These are phyloP conservation scores for Lumnitzera littorea DNA, from an alignment of 345 rosid genomes.

Conservation along the genomic window DNA sequence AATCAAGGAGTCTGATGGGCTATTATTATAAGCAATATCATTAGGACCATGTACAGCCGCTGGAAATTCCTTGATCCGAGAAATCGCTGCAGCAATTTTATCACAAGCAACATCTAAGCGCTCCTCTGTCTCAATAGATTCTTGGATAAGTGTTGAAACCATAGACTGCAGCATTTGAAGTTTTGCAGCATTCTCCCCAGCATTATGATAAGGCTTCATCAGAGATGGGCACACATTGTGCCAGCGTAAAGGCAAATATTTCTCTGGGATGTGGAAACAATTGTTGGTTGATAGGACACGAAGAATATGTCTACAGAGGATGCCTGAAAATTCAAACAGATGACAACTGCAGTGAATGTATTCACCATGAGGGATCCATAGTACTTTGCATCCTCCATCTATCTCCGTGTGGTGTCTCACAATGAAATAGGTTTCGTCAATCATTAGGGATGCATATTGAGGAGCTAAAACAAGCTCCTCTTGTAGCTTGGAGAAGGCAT, in stretches of 20 bases:
- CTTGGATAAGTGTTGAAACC: conserved; percentile 35
- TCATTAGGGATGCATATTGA: conserved; percentile 42
- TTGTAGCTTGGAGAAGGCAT: conserved; percentile 47
- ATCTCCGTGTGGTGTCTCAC: conserved; percentile 48
- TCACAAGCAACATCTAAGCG: conserved; percentile 49
- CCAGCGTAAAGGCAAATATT: conserved; percentile 38
- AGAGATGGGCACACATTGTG: conserved; percentile 13
- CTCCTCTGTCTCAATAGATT: conserved; percentile 44
- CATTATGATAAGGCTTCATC: conserved; percentile 9
- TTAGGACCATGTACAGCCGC: conserved; percentile 15
- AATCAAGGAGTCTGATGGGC: conserved; percentile 40
- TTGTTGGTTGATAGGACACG: conserved; percentile 49
- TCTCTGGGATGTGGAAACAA: conserved; percentile 58
- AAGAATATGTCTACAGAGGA: conserved; percentile 54
- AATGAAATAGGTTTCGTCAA: conserved; percentile 41
- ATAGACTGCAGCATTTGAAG: conserved; percentile 43
- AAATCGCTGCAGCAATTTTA: conserved; percentile 30
- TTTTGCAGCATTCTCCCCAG: conserved; percentile 28
- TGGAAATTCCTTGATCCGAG: conserved; percentile 36
- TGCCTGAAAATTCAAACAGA: conserved; percentile 47
- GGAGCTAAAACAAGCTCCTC: conserved; percentile 59
- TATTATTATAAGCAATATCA: conserved; percentile 21
- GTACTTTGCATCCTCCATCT: conserved; percentile 39
- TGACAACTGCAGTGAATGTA: conserved; percentile 51
- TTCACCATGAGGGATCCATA: conserved; percentile 42